Percentiles rank a stretch among this genome's conserved stretches.
Evolutionary conservation across 495 filamentous ascomycete genomes (phyloP).

Genomic region (Aspergillus egyptiacus): DNA sequence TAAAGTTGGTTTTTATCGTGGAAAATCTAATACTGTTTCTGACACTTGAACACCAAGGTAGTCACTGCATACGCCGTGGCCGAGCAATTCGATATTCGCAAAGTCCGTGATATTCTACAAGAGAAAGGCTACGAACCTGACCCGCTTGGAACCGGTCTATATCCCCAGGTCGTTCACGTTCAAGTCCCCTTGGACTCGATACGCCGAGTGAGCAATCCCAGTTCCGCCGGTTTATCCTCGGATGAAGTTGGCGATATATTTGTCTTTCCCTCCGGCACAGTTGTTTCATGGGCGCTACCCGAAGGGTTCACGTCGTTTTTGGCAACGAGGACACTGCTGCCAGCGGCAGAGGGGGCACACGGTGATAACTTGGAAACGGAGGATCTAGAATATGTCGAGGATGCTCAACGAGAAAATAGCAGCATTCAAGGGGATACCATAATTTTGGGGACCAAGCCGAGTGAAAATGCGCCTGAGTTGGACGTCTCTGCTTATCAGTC

Average conservation of each 20-base stretch:
- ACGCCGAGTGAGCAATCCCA: slow-evolving; percentile 46
- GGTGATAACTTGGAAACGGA: slow-evolving; percentile 69
- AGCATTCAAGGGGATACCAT: slow-evolving; percentile 85
- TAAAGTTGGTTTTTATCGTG: slow-evolving; percentile 25
- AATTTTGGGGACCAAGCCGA: slow-evolving; percentile 68
- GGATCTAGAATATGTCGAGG: slow-evolving; percentile 81
- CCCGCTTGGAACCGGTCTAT: slow-evolving; percentile 54
- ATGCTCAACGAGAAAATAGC: slow-evolving; percentile 66
- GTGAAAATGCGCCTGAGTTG: slow-evolving; percentile 8
- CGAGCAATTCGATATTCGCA: slow-evolving; percentile 76
- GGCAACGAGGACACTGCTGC: slow-evolving; percentile 64
- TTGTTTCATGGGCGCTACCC: slow-evolving; percentile 83
- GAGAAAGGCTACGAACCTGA: slow-evolving; percentile 63
- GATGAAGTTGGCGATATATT: slow-evolving; percentile 80
- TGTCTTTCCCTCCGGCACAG: slow-evolving; percentile 94
- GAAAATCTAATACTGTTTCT: slow-evolving; percentile 12
- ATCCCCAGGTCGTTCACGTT: slow-evolving; percentile 61
- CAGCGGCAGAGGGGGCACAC: slow-evolving; percentile 71
- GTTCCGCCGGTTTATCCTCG: slow-evolving; percentile 49
- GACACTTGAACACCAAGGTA: slow-evolving; percentile 38
- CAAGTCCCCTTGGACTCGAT: slow-evolving; percentile 52
- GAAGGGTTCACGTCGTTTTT: slow-evolving; percentile 63
- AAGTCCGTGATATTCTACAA: slow-evolving; percentile 62
- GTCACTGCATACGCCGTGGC: slow-evolving; percentile 81
- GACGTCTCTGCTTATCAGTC: slow-evolving; percentile 29